phyloP scores from a whole-genome alignment of 1,284 basidiomycete species.

The Kalmanozyma brasiliensis region DNA sequence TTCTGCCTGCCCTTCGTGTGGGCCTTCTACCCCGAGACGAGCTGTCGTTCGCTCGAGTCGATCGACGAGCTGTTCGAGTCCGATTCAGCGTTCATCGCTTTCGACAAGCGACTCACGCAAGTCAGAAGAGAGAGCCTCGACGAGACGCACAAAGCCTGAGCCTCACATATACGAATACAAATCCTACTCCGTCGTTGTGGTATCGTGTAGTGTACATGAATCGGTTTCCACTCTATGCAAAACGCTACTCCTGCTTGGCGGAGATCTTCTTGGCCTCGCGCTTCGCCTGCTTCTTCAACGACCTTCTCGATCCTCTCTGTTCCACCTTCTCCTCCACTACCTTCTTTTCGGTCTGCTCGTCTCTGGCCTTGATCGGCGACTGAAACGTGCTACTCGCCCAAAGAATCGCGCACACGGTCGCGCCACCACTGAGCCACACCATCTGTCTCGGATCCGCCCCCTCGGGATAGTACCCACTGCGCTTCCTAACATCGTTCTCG shows the following conservation, averaged over 20 bases:
- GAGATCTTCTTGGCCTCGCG: slow-evolving; percentile 32
- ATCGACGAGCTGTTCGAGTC: slow-evolving; percentile 38
- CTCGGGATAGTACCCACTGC: slow-evolving; percentile 33
- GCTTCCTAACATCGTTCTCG: slow-evolving; percentile 44
- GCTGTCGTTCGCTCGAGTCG: slow-evolving; percentile 33
- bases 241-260: slow-evolving; percentile 11
- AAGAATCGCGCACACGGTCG: slow-evolving; percentile 23
- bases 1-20: slow-evolving; percentile 39
- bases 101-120: slow-evolving; percentile 16
- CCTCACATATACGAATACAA: too few relatives aligned
- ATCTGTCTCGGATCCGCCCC: slow-evolving; percentile 26
- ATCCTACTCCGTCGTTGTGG: too few relatives aligned
- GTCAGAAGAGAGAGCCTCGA: slow-evolving; percentile 1
- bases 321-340: neutral
- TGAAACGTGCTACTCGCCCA: slow-evolving; percentile 35
- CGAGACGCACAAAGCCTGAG: neutral
- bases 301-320: slow-evolving; percentile 17
- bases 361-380: slow-evolving; percentile 10
- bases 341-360: slow-evolving; percentile 10
- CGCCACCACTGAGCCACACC: slow-evolving; percentile 19
- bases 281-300: slow-evolving; percentile 41
- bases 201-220: neutral
- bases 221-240: neutral
- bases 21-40: slow-evolving; percentile 38
- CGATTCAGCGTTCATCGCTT: slow-evolving; percentile 27